A percentile compares a stretch with the other conserved stretches of the same genome.
Evolutionary conservation across 768 basidiomycete genomes (phyloP).

Genomic region (Podaxis sp.): DNA sequence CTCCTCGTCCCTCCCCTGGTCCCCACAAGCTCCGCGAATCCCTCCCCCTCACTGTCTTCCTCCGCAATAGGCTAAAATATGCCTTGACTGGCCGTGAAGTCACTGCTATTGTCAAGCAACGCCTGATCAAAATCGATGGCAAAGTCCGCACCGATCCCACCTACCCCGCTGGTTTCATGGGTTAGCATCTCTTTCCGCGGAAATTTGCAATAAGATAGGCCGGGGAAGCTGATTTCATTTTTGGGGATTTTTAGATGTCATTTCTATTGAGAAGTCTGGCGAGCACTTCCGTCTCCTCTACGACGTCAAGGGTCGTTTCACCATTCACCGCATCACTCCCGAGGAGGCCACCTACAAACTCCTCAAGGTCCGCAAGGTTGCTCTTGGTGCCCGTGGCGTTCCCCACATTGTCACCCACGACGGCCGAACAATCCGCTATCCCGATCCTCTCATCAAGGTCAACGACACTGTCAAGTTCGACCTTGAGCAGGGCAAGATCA

Average conservation of each 20-base stretch:
- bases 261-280: constrained; percentile 96
- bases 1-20: constrained; percentile 95
- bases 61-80: constrained; percentile 99
- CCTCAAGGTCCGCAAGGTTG: constrained; percentile 89
- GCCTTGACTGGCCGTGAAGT: constrained; percentile 97
- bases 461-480: constrained; percentile 99
- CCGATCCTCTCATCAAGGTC: constrained; percentile 91
- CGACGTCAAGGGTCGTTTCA: constrained; percentile 99
- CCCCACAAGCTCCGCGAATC: constrained; percentile 99
- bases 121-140: constrained; percentile 96
- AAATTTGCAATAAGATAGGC: not conserved
- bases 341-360: constrained; percentile 98
- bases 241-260: constrained; percentile 64
- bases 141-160: constrained; percentile 98
- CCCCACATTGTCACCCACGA: constrained; percentile 99
- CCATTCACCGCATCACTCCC: constrained; percentile 97
- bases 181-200: constrained; percentile 44
- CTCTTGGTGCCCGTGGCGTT: constrained; percentile 90
- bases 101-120: constrained; percentile 90
- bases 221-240: not conserved
- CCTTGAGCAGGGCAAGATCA: constrained; percentile 92
- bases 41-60: constrained; percentile 95
- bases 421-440: constrained; percentile 99
- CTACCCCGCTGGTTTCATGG: constrained; percentile 97
- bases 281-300: constrained; percentile 99